Evolutionary conservation across 805 yeast species (phyloP), one percentile per base, ranked within the genome.

Genomic region (Zygosaccharomyces gambellarensis): DNA sequence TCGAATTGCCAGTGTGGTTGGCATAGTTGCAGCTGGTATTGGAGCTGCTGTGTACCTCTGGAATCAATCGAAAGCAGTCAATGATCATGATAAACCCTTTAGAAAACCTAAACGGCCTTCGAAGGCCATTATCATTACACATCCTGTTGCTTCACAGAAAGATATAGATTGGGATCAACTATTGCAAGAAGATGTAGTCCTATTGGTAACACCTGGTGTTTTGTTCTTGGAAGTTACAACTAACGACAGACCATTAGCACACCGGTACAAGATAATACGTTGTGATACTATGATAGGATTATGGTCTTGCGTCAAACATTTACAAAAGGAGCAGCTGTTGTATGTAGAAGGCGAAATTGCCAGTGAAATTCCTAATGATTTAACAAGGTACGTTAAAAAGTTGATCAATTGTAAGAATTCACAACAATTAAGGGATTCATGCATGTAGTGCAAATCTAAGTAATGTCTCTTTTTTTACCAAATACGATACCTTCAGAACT

Each of bases 271-370:
- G 45, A 56, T 77, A 10, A 73, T 80, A 2, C 68, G 67, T 42
- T 76, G 82, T 43, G 75, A 71, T n/a, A 72, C 77, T 0, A 68
- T 68, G 47, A 67, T 63, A 10, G 83, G 85, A 2, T 61, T 79
- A 10, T 75, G 79, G 67, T 80, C 82, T 32, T 70, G 81, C n/a
- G 68, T 80, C 21, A 79, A 79, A 52, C 83, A 80, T 49, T 46
- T 81, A 23, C 62, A 66, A 21, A 70, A 77, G 30, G 70, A 72
- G 19, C 48, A 60, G 6, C 47, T 71, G 4, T 52, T 69, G 41
- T 54, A 68, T 2, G 60, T 61, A 1, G 40, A 55, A 3, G 61
- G 54, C 31, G 73, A 68, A 25, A 36, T 66, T 7, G 23, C 53
- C 1, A 54, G 43, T 19, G 50, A 51, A 1, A 53, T 71, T 1